These are phyloP conservation scores for Candida awuae DNA, from an alignment of 805 yeast genomes.

Conservation along the genomic window DNA sequence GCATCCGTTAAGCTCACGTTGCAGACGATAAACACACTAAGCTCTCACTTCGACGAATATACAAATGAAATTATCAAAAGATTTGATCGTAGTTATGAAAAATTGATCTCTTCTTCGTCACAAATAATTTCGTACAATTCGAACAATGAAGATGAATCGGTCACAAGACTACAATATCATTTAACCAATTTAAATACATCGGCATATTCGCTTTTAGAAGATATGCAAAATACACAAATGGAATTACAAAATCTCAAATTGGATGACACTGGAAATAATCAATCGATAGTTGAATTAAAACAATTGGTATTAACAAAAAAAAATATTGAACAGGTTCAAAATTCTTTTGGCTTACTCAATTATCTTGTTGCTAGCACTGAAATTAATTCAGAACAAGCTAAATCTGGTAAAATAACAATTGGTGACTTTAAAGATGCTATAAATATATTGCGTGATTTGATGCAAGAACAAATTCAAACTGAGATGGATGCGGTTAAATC, in stretches of 20 bases:
- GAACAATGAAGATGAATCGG: constrained; percentile 19
- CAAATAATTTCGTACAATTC: constrained; percentile 8
- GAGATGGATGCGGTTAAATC: constrained; percentile 23
- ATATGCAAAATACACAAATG: constrained; percentile 30
- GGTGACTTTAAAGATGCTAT: constrained; percentile 33
- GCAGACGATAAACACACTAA: constrained; percentile 37
- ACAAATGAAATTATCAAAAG: constrained; percentile 51
- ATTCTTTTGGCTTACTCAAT: constrained; percentile 37
- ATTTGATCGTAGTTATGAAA: constrained; percentile 42
- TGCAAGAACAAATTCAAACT: constrained; percentile 34
- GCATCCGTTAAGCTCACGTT: constrained; percentile 1
- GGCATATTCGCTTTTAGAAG: constrained; percentile 46
- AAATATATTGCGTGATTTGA: constrained; percentile 36
- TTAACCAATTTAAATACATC: constrained; percentile 53
- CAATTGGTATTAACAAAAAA: constrained; percentile 37
- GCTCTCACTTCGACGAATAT: constrained; percentile 55
- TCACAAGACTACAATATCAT: constrained; percentile 59
- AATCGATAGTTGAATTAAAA: too few species aligned
- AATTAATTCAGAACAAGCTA: constrained; percentile 1
- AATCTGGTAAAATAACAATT: constrained; percentile 13
- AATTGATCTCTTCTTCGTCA: constrained; percentile 43
- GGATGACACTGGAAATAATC: too few species aligned
- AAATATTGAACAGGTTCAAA: constrained; percentile 31
- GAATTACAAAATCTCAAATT: constrained; percentile 17
- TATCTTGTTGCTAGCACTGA: constrained; percentile 27